Conservation (phyloP, 2,329 filamentous ascomycete species). For the Colletotrichum cuscutae region DNA sequence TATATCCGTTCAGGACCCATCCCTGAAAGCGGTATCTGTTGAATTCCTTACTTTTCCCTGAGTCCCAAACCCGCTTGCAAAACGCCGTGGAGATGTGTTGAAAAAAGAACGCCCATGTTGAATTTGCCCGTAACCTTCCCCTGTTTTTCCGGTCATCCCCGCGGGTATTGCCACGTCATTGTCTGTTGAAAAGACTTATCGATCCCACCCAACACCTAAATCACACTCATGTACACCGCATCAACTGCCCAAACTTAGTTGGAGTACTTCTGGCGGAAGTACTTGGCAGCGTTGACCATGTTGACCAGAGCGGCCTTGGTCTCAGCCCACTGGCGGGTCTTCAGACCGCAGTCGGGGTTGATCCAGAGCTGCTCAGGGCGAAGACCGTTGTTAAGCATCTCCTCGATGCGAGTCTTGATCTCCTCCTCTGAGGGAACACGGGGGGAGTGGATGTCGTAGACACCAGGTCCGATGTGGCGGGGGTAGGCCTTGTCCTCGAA, state of each 20-base stretch:
- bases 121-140: slow-evolving; percentile 34
- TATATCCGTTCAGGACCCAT: slow-evolving; percentile 23
- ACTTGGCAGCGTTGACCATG: slow-evolving; percentile 99
- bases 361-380: slow-evolving; percentile 99
- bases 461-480: slow-evolving; percentile 97
- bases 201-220: slow-evolving; percentile 35
- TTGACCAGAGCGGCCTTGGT: slow-evolving; percentile 95
- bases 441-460: slow-evolving; percentile 99
- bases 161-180: slow-evolving; percentile 35
- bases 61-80: slow-evolving; percentile 36
- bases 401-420: slow-evolving; percentile 96
- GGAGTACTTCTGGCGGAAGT: slow-evolving; percentile 89
- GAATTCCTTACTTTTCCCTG: slow-evolving; percentile 37
- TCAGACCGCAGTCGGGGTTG: slow-evolving; percentile 98
- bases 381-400: slow-evolving; percentile 93
- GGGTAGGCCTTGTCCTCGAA: slow-evolving; percentile 98
- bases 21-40: slow-evolving; percentile 37
- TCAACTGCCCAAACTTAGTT: slow-evolving; percentile 31
- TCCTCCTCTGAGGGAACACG: slow-evolving; percentile 97
- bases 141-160: slow-evolving; percentile 36
- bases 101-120: slow-evolving; percentile 39
- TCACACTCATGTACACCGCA: slow-evolving; percentile 31
- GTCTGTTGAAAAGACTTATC: slow-evolving; percentile 38
- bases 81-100: slow-evolving; percentile 37
- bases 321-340: slow-evolving; percentile 99